phyloP scores from a whole-genome alignment of 495 filamentous ascomycete genomes.

The Lasiosphaeria miniovina region DNA sequence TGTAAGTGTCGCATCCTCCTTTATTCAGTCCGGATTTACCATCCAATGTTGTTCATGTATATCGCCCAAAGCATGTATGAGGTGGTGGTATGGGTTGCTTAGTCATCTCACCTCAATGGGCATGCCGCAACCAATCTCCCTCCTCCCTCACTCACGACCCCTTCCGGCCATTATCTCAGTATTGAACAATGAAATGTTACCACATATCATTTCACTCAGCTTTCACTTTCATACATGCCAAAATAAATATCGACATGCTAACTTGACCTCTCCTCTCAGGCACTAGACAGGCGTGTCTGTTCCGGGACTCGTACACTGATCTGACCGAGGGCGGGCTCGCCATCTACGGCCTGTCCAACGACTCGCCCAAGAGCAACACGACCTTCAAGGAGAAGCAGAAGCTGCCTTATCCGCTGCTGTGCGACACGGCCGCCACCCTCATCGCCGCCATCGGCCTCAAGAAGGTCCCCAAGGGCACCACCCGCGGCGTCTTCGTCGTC shows the following conservation, averaged over 20 bases:
- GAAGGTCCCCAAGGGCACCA: conserved; percentile 72
- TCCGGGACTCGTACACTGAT: conserved; percentile 75
- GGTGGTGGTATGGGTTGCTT: no score
- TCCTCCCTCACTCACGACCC: neutral
- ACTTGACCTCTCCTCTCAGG: conserved; percentile 45
- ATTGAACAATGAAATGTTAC: neutral
- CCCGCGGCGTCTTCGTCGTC: conserved; percentile 81
- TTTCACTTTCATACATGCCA: no score
- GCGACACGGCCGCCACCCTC: conserved; percentile 69
- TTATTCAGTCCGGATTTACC: no score
- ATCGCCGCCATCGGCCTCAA: conserved; percentile 74
- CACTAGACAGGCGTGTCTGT: conserved; percentile 88
- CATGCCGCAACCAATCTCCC: neutral
- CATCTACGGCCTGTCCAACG: conserved; percentile 85
- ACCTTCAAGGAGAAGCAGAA: conserved; percentile 86
- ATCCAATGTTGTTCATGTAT: no score
- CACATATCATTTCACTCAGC: conserved; percentile 5
- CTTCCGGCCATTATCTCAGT: no score
- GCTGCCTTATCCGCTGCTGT: conserved; percentile 84
- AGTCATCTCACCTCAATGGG: neutral
- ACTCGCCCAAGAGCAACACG: conserved; percentile 84
- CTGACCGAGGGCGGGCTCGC: conserved; percentile 77
- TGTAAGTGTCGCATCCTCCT: conserved; percentile 60
- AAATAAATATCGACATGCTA: no score
- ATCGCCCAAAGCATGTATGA: no score